Evolutionary conservation across 1,284 basidiomycete species (phyloP).

Genomic region (Ganoderma sinense): DNA sequence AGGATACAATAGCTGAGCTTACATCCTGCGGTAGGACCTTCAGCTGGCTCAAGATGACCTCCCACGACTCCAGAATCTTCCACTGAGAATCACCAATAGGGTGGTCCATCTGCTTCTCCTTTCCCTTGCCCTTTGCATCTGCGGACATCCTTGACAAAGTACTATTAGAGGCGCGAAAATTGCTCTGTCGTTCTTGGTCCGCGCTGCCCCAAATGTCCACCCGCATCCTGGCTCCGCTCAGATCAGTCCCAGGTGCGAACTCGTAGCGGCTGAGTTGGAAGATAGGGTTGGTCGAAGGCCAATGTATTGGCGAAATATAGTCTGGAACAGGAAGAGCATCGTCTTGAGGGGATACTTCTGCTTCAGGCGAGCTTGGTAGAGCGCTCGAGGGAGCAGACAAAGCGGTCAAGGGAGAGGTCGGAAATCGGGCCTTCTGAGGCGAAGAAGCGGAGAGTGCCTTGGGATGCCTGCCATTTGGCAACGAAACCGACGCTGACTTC

Average conservation of each 20-base stretch:
- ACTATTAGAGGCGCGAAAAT: not conserved
- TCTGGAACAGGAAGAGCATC: constrained; percentile 49
- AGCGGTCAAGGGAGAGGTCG: constrained; percentile 15
- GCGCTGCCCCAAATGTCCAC: constrained; percentile 66
- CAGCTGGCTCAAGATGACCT: constrained; percentile 67
- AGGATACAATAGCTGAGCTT: constrained; percentile 36
- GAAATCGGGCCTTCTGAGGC: constrained; percentile 23
- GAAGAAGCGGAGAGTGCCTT: constrained; percentile 23
- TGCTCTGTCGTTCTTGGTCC: not conserved
- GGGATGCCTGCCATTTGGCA: constrained; percentile 17
- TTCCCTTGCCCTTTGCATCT: constrained; percentile 54
- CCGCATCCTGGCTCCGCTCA: constrained; percentile 55
- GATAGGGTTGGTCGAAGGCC: constrained; percentile 79
- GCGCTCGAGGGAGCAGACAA: constrained; percentile 10
- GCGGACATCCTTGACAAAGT: not conserved
- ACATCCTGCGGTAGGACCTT: constrained; percentile 71
- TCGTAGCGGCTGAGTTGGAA: constrained; percentile 61
- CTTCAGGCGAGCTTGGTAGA: not conserved
- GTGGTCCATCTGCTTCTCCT: constrained; percentile 37
- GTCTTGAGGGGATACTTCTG: not conserved
- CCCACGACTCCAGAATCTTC: constrained; percentile 75
- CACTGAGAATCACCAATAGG: constrained; percentile 49
- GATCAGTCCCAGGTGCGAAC: constrained; percentile 56
- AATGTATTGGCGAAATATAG: constrained; percentile 76
- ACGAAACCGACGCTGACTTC: constrained; percentile 26